Evolutionary conservation across 371 early-diverging fungal species (phyloP).

Genomic region (Circinella umbellata): DNA sequence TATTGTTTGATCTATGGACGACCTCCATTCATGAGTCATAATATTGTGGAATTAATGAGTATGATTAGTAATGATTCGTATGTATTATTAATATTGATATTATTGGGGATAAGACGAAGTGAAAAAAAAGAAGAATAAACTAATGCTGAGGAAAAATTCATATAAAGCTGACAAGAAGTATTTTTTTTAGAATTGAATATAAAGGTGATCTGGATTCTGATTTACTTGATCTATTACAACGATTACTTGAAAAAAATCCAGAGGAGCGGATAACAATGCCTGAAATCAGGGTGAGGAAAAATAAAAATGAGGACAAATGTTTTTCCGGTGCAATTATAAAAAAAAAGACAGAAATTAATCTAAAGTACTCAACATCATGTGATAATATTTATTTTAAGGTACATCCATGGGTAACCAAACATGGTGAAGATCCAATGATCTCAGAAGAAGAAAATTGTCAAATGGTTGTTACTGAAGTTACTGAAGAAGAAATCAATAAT

Average conservation of each 20-base stretch:
- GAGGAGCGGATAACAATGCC: slow-evolving; percentile 77
- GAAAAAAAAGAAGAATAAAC: not conserved
- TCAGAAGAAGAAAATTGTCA: slow-evolving; percentile 78
- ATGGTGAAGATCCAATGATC: slow-evolving; percentile 69
- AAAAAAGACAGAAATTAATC: not conserved
- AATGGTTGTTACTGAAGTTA: slow-evolving; percentile 73
- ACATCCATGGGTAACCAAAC: slow-evolving; percentile 88
- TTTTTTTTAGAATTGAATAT: slow-evolving; percentile 28
- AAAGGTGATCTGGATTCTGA: slow-evolving; percentile 41
- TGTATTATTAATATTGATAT: slow-evolving; percentile 3
- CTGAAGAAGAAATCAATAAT: slow-evolving; percentile 81
- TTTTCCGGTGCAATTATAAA: not conserved
- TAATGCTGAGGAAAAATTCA: not conserved
- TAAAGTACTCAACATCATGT: too few species aligned
- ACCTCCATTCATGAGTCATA: slow-evolving; percentile 83
- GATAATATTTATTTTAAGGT: slow-evolving; percentile 31
- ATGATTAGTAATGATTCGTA: slow-evolving; percentile 60
- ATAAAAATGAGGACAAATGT: not conserved
- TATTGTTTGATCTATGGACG: slow-evolving; percentile 85
- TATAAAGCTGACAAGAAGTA: too few species aligned
- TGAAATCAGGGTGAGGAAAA: slow-evolving; percentile 64
- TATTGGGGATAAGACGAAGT: not conserved
- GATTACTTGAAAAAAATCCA: slow-evolving; percentile 85
- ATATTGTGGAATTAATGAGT: slow-evolving; percentile 72
- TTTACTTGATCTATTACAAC: slow-evolving; percentile 67